Evolutionary conservation across 306 rosid genomes (phyloP).

Genomic region (Chamaecrista fasciculata): DNA sequence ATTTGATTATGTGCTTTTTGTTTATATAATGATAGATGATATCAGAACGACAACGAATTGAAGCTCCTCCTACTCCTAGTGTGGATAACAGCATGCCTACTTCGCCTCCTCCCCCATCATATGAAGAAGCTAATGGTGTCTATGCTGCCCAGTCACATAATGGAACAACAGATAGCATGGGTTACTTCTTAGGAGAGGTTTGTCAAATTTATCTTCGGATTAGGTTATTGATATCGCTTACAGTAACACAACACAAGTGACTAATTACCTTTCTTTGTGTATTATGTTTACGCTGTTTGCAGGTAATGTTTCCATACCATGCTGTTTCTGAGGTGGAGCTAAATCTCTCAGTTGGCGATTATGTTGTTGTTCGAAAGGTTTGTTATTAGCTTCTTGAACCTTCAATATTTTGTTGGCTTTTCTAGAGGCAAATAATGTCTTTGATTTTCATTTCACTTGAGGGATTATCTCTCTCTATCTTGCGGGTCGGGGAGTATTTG

Average conservation of each 20-base stretch:
- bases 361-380: constrained; percentile 87
- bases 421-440: neutral
- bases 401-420: constrained; percentile 9
- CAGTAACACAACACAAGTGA: constrained; percentile 1
- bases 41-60: constrained; percentile 85
- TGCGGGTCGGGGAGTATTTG: neutral
- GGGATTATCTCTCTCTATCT: neutral
- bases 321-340: constrained; percentile 89
- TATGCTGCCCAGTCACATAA: constrained; percentile 68
- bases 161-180: constrained; percentile 68
- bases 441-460: constrained; percentile 3
- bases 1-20: constrained; percentile 23
- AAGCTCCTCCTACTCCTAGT: constrained; percentile 77
- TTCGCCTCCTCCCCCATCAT: constrained; percentile 93
- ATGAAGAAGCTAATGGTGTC: constrained; percentile 83
- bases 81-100: constrained; percentile 71
- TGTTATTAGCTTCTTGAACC: constrained; percentile 23
- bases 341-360: constrained; percentile 80
- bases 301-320: constrained; percentile 79
- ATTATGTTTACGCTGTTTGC: constrained; percentile 27
- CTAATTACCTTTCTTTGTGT: constrained; percentile 17
- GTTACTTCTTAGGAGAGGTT: constrained; percentile 97
- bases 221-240: constrained; percentile 5
- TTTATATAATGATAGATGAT: constrained; percentile 61
- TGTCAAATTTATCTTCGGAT: constrained; percentile 26